These are phyloP conservation scores for Aspergillus melleus DNA, from an alignment of 2,329 filamentous ascomycete genomes.

Conservation along the genomic window DNA sequence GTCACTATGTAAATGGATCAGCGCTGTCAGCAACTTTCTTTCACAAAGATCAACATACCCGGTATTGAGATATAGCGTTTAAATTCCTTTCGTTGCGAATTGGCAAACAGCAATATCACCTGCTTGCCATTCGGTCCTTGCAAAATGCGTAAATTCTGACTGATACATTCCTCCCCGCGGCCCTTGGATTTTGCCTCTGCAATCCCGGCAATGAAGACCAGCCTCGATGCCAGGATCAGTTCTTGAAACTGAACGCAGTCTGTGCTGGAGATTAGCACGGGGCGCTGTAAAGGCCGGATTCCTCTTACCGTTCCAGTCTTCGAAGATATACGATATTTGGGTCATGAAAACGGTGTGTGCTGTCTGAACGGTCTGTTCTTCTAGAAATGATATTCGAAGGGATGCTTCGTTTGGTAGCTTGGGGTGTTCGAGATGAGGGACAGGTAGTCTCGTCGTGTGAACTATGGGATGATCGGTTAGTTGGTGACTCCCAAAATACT, in stretches of 20 bases:
- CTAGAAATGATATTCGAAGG: conserved; percentile 43
- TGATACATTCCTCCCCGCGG: conserved; percentile 47
- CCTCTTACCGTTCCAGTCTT: conserved; percentile 39
- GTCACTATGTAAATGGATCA: conserved; percentile 28
- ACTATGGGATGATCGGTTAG: conserved; percentile 24
- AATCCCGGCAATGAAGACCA: conserved; percentile 44
- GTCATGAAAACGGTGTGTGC: conserved; percentile 40
- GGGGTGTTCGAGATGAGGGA: conserved; percentile 45
- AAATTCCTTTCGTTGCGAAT: conserved; percentile 41
- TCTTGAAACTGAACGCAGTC: conserved; percentile 46
- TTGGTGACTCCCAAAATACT: neutral
- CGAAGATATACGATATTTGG: conserved; percentile 45
- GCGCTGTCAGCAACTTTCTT: neutral
- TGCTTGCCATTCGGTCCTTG: conserved; percentile 36
- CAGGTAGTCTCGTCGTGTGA: conserved; percentile 37
- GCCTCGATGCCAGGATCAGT: conserved; percentile 37
- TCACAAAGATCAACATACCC: conserved; percentile 18
- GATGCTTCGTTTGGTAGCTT: conserved; percentile 35
- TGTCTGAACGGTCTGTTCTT: conserved; percentile 45
- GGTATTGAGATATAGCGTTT: conserved; percentile 45
- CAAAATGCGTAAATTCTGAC: conserved; percentile 44
- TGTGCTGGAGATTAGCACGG: conserved; percentile 15
- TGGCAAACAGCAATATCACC: conserved; percentile 43
- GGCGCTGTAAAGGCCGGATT: neutral
- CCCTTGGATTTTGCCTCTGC: conserved; percentile 46